phyloP scores from a whole-genome alignment of 2,329 filamentous ascomycete species.

The Fusarium sarcochroum region DNA sequence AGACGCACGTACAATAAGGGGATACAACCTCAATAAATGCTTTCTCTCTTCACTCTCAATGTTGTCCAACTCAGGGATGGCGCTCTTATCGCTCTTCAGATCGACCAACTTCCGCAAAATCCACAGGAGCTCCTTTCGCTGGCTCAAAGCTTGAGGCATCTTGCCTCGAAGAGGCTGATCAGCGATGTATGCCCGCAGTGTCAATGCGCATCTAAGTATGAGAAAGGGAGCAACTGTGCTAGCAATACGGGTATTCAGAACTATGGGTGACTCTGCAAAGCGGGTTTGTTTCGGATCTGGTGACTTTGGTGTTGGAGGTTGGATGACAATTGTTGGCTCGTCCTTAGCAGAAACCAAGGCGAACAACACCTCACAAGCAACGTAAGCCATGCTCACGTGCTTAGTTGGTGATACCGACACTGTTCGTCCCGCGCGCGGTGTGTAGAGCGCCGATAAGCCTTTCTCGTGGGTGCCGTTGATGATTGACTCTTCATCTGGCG shows the following conservation, averaged over 20 bases:
- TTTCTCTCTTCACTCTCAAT: constrained; percentile 73
- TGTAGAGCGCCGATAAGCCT: constrained; percentile 72
- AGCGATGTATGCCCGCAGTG: constrained; percentile 86
- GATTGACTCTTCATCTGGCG: constrained; percentile 67
- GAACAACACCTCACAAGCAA: constrained; percentile 85
- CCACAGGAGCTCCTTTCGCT: constrained; percentile 83
- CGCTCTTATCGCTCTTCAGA: constrained; percentile 77
- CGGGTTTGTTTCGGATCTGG: constrained; percentile 49
- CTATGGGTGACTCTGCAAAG: constrained; percentile 43
- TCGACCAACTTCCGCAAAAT: constrained; percentile 76
- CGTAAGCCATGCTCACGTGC: constrained; percentile 81
- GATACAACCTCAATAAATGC: constrained; percentile 86
- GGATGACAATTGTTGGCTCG: constrained; percentile 54
- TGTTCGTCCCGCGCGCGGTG: constrained; percentile 78
- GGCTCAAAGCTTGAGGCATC: constrained; percentile 88
- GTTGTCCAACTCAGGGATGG: constrained; percentile 70
- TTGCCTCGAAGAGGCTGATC: constrained; percentile 91
- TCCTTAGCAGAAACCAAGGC: constrained; percentile 69
- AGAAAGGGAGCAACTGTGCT: constrained; percentile 84
- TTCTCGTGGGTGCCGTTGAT: constrained; percentile 62
- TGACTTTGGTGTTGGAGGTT: constrained; percentile 62
- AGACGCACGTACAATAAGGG: constrained; percentile 77
- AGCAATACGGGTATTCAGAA: constrained; percentile 73
- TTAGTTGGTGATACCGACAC: constrained; percentile 74
- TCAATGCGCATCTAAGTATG: constrained; percentile 83